These are phyloP conservation scores for Talaromyces nanjingensis DNA, from an alignment of 495 filamentous ascomycete genomes.

Conservation along the genomic window DNA sequence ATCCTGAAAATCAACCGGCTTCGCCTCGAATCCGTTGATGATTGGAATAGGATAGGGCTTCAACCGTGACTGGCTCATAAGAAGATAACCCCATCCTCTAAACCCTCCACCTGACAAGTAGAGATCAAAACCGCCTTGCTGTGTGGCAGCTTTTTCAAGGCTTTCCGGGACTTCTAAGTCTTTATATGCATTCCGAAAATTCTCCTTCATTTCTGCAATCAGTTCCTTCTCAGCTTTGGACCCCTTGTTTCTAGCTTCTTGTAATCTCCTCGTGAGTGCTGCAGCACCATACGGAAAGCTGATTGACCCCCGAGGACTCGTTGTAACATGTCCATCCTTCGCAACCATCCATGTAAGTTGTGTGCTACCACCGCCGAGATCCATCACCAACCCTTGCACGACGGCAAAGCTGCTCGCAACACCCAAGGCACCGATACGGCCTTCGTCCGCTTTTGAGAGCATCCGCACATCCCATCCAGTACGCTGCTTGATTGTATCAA, in stretches of 20 bases:
- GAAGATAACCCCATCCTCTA: slow-evolving; percentile 80
- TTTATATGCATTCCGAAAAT: slow-evolving; percentile 55
- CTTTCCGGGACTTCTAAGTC: slow-evolving; percentile 48
- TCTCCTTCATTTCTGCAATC: slow-evolving; percentile 47
- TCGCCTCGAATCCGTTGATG: slow-evolving; percentile 72
- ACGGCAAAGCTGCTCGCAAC: slow-evolving; percentile 66
- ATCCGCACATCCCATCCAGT: slow-evolving; percentile 64
- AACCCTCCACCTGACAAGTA: slow-evolving; percentile 90
- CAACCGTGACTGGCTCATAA: slow-evolving; percentile 60
- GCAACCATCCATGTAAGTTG: slow-evolving; percentile 82
- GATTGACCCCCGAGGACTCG: slow-evolving; percentile 38
- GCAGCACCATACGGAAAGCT: slow-evolving; percentile 84
- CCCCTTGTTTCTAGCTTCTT: slow-evolving; percentile 30
- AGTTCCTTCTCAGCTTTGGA: slow-evolving; percentile 32
- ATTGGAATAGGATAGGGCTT: slow-evolving; percentile 77
- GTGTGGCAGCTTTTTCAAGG: slow-evolving; percentile 35
- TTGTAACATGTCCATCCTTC: slow-evolving; percentile 40
- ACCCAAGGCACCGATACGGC: slow-evolving; percentile 74
- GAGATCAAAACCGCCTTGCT: slow-evolving; percentile 56
- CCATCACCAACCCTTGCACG: slow-evolving; percentile 71
- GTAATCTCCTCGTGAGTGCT: slow-evolving; percentile 59
- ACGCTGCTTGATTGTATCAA: slow-evolving; percentile 49
- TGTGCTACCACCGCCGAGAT: slow-evolving; percentile 84
- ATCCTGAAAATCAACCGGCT: slow-evolving; percentile 52
- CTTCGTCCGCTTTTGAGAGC: slow-evolving; percentile 74